Evolutionary conservation across 208 protist species (phyloP), one percentile per base, ranked within the genome.

Genomic region (Perkinsela sp.): DNA sequence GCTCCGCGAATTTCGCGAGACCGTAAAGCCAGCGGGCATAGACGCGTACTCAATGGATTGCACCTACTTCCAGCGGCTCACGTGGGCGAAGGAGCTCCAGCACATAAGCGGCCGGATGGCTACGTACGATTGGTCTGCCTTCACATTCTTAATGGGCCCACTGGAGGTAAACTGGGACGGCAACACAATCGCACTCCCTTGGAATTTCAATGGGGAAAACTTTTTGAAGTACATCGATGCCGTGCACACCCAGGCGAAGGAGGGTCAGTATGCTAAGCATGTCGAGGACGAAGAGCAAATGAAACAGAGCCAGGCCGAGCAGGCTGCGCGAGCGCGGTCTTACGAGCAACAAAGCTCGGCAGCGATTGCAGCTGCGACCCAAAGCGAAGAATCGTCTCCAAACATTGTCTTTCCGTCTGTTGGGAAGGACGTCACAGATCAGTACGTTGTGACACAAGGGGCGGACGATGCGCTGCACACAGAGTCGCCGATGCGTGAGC

Each of bases 21-120:
- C 85, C 73, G 79, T 80, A 15, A 77, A 88, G 69, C 85, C 85
- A 1, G 83, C 72, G 31, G 85, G 83, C 30, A 79, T 92, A 31
- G 87, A 92, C 66, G 81, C 78, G 2, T 92, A 88, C 32, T 70
- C 78, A 29, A 28, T 31, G 28, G 87, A 90, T 68, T 86, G 75
- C 78, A 92, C 87, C 22, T 92, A 92, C 71, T 81, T 83, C n/a
- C 72, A 92, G 75, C 78, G 87, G 15, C 74, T 90, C 28, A 75
- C 78, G 72, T 92, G 85, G 83, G 75, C 85, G 28, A 88, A 89
- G 78, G 87, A 92, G 74, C 76, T 92, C 0, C 90, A 85, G 70
- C 80, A 81, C 71, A 83, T 89, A 57, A 82, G 73, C 32, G 77
- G 78, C 29, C 76, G 79, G 0, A 76, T 92, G 29, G 79, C 87